Evolutionary conservation across 495 filamentous ascomycete genomes (phyloP).

Genomic region (Penicillium atrosanguineum): DNA sequence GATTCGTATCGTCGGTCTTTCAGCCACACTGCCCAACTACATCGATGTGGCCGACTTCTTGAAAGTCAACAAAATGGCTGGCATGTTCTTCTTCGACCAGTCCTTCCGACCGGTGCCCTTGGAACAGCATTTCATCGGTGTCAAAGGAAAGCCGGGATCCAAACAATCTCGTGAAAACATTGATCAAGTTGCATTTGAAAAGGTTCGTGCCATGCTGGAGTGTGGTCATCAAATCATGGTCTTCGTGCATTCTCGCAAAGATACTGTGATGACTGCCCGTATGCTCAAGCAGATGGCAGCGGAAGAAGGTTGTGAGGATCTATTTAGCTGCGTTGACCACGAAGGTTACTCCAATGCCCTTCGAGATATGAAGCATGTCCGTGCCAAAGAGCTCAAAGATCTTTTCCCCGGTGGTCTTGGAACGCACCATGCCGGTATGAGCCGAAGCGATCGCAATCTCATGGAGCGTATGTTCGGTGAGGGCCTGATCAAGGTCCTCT

Average conservation of each 20-base stretch:
- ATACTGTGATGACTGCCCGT: conserved; percentile 84
- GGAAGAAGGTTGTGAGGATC: conserved; percentile 69
- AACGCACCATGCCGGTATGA: conserved; percentile 95
- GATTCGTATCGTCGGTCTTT: conserved; percentile 93
- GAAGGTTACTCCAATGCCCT: conserved; percentile 68
- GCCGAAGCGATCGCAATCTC: conserved; percentile 85
- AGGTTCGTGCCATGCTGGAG: conserved; percentile 90
- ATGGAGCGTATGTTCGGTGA: conserved; percentile 87
- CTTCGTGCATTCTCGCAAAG: conserved; percentile 94
- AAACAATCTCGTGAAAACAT: conserved; percentile 83
- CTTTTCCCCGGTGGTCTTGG: conserved; percentile 87
- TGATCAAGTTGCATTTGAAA: conserved; percentile 82
- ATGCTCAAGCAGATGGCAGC: conserved; percentile 82
- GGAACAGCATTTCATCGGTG: conserved; percentile 95
- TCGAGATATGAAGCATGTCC: conserved; percentile 77
- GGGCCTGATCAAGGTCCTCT: conserved; percentile 90
- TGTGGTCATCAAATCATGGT: conserved; percentile 95
- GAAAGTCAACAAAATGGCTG: conserved; percentile 89
- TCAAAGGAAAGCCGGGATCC: conserved; percentile 83
- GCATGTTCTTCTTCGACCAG: conserved; percentile 93
- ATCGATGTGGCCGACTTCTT: conserved; percentile 95
- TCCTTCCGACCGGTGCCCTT: conserved; percentile 96
- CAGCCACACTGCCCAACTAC: conserved; percentile 94
- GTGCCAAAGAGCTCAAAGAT: conserved; percentile 81
- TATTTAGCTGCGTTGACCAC: conserved; percentile 72